A percentile compares a stretch with the other conserved stretches of the same genome.
phyloP scores from a whole-genome alignment of 1,284 basidiomycete genomes.

The Cronartium ribicola region DNA sequence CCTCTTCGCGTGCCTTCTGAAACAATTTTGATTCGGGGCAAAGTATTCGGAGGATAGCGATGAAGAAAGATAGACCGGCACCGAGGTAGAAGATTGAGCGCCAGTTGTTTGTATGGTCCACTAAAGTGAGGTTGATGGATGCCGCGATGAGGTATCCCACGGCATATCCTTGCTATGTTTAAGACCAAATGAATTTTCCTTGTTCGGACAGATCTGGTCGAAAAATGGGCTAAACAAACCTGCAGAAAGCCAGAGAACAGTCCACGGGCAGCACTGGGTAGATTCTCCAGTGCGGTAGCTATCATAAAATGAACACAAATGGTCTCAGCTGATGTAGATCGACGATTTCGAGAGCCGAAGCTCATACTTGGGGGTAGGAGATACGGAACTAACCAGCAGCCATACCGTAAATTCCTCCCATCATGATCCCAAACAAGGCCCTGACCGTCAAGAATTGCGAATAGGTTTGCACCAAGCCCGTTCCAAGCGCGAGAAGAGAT shows the following conservation, averaged over 20 bases:
- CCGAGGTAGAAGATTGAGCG: constrained; percentile 56
- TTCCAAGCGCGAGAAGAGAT: constrained; percentile 70
- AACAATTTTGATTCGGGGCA: constrained; percentile 81
- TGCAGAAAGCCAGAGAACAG: constrained; percentile 78
- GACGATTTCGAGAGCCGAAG: not conserved
- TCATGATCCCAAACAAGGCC: constrained; percentile 60
- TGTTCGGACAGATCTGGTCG: constrained; percentile 63
- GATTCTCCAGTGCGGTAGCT: constrained; percentile 74
- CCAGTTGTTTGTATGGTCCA: constrained; percentile 52
- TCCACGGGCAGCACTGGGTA: constrained; percentile 80
- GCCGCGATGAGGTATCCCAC: constrained; percentile 47
- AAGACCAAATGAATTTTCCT: constrained; percentile 57
- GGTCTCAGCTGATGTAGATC: not conserved
- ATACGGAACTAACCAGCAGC: constrained; percentile 44
- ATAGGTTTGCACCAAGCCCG: constrained; percentile 56
- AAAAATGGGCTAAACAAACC: constrained; percentile 60
- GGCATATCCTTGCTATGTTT: constrained; percentile 47
- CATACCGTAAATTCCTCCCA: constrained; percentile 62
- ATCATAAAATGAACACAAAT: constrained; percentile 29
- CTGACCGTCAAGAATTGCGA: constrained; percentile 55
- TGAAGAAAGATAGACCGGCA: constrained; percentile 67
- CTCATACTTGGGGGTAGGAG: not conserved
- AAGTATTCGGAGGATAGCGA: constrained; percentile 65
- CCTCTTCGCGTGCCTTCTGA: constrained; percentile 52
- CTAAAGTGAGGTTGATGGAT: constrained; percentile 45